Evolutionary conservation across 345 rosid genomes (phyloP), one percentile per base, ranked within the genome.

Genomic region (Brassica juncea): DNA sequence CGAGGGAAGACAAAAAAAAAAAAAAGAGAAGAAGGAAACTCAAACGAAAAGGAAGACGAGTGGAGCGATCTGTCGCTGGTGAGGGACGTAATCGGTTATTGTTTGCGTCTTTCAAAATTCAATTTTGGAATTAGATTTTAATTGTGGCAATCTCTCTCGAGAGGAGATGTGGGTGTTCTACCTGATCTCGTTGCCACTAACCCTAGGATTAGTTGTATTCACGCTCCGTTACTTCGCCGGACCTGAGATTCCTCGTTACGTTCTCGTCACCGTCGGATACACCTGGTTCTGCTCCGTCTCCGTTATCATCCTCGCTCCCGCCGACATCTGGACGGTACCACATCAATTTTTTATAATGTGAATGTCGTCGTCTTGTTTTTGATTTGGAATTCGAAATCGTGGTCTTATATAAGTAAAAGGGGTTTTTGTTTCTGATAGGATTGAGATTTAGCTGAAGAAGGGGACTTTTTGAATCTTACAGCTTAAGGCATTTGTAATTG

Each of bases 281-380:
- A 79, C 98, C 82, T 93, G 99, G 98, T 92, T 93, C 82, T 96
- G 98, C 84, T 92, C 99, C 74, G 89, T 93, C 78, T 89, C 98
- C 82, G 87, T 96, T 82, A 93, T 96, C 85, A 90, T 90, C 86
- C 97, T 96, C 82, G 99, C 92, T 62, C 98, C 98, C 66, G 97
- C 98, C 76, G 97, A 94, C 82, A 96, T 96, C 81, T 93, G 97
- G 93, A 81, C 92, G 90, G 99, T 93, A 49, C 16, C 1, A 19
- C 19, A 19, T 19, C 19, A 19, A 19, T 19, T 19, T 19, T 19
- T 8, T 12, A 32, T 19, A 19, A 6, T 75, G 15, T n/a, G 39
- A 35, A 27, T 15, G 68, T 60, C 44, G 25, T 42, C n/a, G 5
- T 47, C 35, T 21, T 77, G 65, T 39, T 70, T 63, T 19, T 19